phyloP scores from a whole-genome alignment of 441 rosid species.

The Aquilaria agallochum region DNA sequence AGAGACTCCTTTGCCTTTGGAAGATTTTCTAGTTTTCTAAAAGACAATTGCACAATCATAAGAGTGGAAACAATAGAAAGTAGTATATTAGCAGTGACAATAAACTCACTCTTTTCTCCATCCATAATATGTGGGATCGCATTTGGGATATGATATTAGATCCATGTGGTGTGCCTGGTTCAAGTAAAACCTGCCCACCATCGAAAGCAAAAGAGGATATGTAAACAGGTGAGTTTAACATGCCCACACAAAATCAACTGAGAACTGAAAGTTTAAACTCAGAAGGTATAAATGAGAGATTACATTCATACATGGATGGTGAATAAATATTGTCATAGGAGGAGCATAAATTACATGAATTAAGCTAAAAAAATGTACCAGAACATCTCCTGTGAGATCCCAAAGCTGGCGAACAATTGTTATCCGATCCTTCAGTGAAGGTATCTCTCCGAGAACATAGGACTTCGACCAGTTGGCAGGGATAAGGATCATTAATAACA shows the following conservation, averaged over 20 bases:
- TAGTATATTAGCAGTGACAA: slow-evolving; percentile 5
- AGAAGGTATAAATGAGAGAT: slow-evolving; percentile 2
- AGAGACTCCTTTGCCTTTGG: slow-evolving; percentile 27
- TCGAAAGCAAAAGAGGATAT: slow-evolving; percentile 13
- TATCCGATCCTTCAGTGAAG: slow-evolving; percentile 80
- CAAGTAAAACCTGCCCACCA: slow-evolving; percentile 67
- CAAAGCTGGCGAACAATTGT: slow-evolving; percentile 92
- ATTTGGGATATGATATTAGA: slow-evolving; percentile 83
- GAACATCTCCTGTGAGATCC: slow-evolving; percentile 88
- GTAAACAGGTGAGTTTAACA: not conserved
- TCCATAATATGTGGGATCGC: slow-evolving; percentile 95
- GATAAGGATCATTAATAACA: slow-evolving; percentile 21
- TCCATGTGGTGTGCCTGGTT: slow-evolving; percentile 97
- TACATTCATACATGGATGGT: not conserved
- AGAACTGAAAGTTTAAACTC: not conserved
- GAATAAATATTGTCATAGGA: not conserved
- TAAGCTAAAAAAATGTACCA: slow-evolving; percentile 43
- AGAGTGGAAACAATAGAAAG: slow-evolving; percentile 10
- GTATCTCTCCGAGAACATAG: slow-evolving; percentile 95
- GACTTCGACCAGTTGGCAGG: slow-evolving; percentile 43
- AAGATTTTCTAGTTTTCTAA: slow-evolving; percentile 64
- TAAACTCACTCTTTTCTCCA: slow-evolving; percentile 77
- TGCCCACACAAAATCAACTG: slow-evolving; percentile 1
- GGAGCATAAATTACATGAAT: not conserved
- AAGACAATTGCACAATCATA: slow-evolving; percentile 16